These are phyloP conservation scores for Apiotrichum laibachii DNA, from an alignment of 1,284 basidiomycete species.

Conservation along the genomic window DNA sequence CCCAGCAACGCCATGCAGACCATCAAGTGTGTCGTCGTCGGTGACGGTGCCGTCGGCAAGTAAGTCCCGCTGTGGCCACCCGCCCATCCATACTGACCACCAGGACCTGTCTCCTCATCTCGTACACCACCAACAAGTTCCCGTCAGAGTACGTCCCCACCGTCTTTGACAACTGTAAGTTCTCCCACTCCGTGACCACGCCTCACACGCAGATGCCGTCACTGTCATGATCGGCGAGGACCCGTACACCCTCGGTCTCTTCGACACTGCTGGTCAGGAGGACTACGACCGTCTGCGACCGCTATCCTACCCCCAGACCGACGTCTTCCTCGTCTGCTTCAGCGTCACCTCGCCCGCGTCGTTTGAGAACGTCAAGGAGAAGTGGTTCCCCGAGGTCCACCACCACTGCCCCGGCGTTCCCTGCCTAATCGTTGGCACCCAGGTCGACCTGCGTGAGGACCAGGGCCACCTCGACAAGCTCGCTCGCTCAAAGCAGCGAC, in stretches of 20 bases:
- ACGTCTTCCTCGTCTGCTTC: conserved; percentile 99
- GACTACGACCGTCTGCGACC: conserved; percentile 99
- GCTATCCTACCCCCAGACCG: conserved; percentile 98
- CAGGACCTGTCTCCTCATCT: conserved; percentile 97
- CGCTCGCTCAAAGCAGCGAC: conserved; percentile 90
- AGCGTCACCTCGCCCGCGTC: conserved; percentile 97
- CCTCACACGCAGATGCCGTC: conserved; percentile 71
- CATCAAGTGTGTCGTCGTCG: conserved; percentile 97
- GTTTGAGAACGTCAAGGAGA: conserved; percentile 99
- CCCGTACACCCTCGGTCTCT: conserved; percentile 95
- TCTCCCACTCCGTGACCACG: conserved; percentile 11
- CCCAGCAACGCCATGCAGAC: conserved; percentile 68
- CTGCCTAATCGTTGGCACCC: conserved; percentile 97
- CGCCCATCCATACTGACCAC: conserved; percentile 6
- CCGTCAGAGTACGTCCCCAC: conserved; percentile 99
- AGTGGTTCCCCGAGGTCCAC: conserved; percentile 99
- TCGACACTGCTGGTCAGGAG: conserved; percentile 99
- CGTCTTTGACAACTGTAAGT: conserved; percentile 60
- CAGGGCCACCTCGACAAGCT: conserved; percentile 90
- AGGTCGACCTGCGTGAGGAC: conserved; percentile 96
- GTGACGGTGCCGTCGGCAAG: conserved; percentile 99
- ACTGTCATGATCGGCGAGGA: conserved; percentile 99
- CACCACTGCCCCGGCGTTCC: conserved; percentile 99
- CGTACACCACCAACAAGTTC: conserved; percentile 99
- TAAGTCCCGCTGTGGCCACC: conserved; percentile 26